phyloP scores from a whole-genome alignment of 805 yeast genomes.

The Metschnikowia colocasiae region DNA sequence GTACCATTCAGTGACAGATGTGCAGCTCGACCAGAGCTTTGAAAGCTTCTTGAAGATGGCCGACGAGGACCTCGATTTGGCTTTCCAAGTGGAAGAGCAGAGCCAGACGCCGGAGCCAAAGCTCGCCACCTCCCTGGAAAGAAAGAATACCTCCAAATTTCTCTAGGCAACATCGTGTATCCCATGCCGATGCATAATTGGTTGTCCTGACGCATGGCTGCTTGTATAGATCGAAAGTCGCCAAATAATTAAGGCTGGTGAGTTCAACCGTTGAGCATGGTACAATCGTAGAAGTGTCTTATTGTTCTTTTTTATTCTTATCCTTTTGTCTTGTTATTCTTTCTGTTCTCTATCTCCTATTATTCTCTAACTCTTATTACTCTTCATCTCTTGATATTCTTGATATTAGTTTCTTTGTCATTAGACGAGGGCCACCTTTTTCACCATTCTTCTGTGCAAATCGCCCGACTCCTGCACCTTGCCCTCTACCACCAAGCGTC shows the following conservation, averaged over 20 bases:
- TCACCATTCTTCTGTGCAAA: constrained; percentile 61
- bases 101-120: neutral
- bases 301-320: too few species aligned
- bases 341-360: too few species aligned
- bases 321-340: too few species aligned
- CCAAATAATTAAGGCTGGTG: too few species aligned
- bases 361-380: too few species aligned
- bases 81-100: neutral
- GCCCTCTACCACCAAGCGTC: constrained; percentile 68
- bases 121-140: neutral
- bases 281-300: too few species aligned
- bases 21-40: constrained; percentile 38
- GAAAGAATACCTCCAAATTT: constrained; percentile 1
- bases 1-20: constrained; percentile 31
- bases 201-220: too few species aligned
- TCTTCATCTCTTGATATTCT: too few species aligned
- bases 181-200: too few species aligned
- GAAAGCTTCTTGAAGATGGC: constrained; percentile 33
- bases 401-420: neutral
- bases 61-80: constrained; percentile 19
- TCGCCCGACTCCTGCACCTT: constrained; percentile 67
- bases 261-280: too few species aligned
- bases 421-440: constrained; percentile 22
- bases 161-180: neutral
- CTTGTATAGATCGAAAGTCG: too few species aligned